A percentile compares a stretch with the other conserved stretches of the same genome.
Conservation (phyloP, 2,329 filamentous ascomycete species). For the Chrysoporthe puriensis region DNA sequence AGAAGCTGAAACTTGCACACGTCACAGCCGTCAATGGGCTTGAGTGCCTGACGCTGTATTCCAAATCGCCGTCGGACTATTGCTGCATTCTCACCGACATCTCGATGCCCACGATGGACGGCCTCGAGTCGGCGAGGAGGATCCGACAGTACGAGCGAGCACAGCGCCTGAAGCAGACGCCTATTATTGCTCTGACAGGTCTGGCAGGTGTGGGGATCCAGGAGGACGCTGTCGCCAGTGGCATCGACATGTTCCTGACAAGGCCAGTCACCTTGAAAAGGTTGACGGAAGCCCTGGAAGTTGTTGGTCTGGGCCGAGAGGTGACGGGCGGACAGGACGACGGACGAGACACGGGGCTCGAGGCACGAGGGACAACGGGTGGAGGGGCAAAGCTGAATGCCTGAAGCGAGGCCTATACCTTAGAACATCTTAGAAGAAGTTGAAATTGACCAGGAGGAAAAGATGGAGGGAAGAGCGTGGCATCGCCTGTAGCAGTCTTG, state of each 20-base stretch:
- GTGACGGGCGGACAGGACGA: neutral
- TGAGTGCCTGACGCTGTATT: conserved; percentile 40
- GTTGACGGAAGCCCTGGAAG: conserved; percentile 22
- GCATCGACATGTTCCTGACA: conserved; percentile 58
- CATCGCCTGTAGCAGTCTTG: too few relatives aligned
- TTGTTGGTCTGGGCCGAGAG: conserved; percentile 14
- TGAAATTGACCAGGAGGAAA: too few relatives aligned
- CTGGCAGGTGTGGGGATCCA: conserved; percentile 53
- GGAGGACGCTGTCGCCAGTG: conserved; percentile 56
- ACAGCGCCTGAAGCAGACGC: conserved; percentile 43
- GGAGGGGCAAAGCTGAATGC: too few relatives aligned
- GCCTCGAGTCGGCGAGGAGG: conserved; percentile 52
- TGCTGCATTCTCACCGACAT: conserved; percentile 51
- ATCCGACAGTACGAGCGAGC: conserved; percentile 55
- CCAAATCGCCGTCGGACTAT: conserved; percentile 32
- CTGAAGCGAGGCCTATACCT: too few relatives aligned
- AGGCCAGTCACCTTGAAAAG: conserved; percentile 53
- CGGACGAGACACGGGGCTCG: neutral
- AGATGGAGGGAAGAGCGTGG: too few relatives aligned
- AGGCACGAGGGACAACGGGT: too few relatives aligned
- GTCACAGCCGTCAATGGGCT: conserved; percentile 40
- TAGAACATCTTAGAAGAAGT: too few relatives aligned
- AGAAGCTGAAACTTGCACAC: conserved; percentile 38
- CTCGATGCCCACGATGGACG: conserved; percentile 62
- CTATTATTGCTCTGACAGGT: conserved; percentile 58